Percentiles rank a stretch among this genome's conserved stretches.
phyloP scores from a whole-genome alignment of 2,329 filamentous ascomycete genomes.

The Ophiostoma populinum region DNA sequence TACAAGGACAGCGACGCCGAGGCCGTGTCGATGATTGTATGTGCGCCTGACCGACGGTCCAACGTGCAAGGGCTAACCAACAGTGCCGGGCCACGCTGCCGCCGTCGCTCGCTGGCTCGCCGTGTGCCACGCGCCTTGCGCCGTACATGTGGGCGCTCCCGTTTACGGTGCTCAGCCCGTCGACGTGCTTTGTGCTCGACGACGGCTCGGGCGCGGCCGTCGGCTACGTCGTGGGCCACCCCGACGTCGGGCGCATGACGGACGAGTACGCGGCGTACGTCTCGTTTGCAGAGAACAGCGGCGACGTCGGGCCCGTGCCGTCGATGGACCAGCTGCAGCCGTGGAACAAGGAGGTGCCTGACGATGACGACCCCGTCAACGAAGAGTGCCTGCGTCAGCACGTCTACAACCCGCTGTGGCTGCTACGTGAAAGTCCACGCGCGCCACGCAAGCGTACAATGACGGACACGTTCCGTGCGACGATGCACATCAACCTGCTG shows the following conservation, averaged over 20 bases:
- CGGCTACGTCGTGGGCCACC: conserved; percentile 31
- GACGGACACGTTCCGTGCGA: conserved; percentile 21
- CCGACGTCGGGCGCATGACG: conserved; percentile 24
- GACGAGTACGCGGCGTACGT: conserved; percentile 23
- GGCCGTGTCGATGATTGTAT: conserved; percentile 24
- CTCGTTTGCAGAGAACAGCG: conserved; percentile 13
- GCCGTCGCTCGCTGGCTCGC: conserved; percentile 21
- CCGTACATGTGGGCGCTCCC: conserved; percentile 35
- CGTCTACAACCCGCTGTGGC: conserved; percentile 23
- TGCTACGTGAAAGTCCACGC: conserved; percentile 23
- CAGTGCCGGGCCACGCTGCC: conserved; percentile 32
- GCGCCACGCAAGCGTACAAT: conserved; percentile 14
- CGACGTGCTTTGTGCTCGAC: conserved; percentile 30
- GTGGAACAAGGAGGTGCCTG: conserved; percentile 13
- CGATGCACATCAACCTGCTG: conserved; percentile 33
- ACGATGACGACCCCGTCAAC: conserved; percentile 13
- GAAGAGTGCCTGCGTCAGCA: conserved; percentile 22
- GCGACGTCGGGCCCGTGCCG: conserved; percentile 15
- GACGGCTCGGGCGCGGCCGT: conserved; percentile 26
- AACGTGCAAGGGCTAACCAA: too few relatives aligned
- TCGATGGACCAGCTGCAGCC: conserved; percentile 17
- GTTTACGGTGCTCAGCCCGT: conserved; percentile 28
- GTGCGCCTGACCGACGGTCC: conserved; percentile 6
- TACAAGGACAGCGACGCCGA: conserved; percentile 24
- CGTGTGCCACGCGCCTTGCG: conserved; percentile 20